Conservation (phyloP, 192 early-diverging fungal species). For the Lunasporangiospora selenospora region DNA sequence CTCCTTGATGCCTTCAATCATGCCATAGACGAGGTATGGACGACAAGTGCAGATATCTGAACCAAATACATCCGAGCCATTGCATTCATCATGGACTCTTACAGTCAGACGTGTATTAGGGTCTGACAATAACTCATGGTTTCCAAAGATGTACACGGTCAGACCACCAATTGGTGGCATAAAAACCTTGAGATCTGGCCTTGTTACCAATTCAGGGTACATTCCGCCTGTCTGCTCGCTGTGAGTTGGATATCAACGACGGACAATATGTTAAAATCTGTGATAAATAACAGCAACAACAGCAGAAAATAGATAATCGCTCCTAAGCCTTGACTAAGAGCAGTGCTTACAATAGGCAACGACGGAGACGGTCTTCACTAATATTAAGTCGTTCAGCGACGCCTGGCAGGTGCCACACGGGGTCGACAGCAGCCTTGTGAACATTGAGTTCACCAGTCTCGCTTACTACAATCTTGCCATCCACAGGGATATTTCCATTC, state of each 20-base stretch:
- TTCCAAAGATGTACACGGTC: conserved; percentile 91
- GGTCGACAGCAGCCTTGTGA: conserved; percentile 90
- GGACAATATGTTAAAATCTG: too few species aligned
- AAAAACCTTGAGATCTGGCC: conserved; percentile 91
- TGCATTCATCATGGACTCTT: conserved; percentile 93
- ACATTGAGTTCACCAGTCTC: conserved; percentile 79
- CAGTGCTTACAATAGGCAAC: conserved; percentile 83
- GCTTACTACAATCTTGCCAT: conserved; percentile 82
- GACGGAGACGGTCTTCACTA: conserved; percentile 80
- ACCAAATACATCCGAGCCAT: conserved; percentile 85
- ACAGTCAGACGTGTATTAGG: conserved; percentile 79
- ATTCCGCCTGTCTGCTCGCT: conserved; percentile 90
- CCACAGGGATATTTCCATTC: conserved; percentile 65
- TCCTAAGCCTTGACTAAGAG: too few species aligned
- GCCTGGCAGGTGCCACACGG: conserved; percentile 91
- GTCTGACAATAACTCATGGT: conserved; percentile 76
- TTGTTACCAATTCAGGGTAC: conserved; percentile 92
- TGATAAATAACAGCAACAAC: too few species aligned
- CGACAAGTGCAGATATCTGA: conserved; percentile 84
- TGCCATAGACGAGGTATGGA: conserved; percentile 82
- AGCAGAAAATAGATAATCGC: too few species aligned
- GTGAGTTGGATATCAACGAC: too few species aligned
- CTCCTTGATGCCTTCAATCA: conserved; percentile 83
- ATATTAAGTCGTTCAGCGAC: conserved; percentile 86
- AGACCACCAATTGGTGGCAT: conserved; percentile 90